phyloP scores from a whole-genome alignment of 1,139 yeast species.

The Geotrichum candidum region DNA sequence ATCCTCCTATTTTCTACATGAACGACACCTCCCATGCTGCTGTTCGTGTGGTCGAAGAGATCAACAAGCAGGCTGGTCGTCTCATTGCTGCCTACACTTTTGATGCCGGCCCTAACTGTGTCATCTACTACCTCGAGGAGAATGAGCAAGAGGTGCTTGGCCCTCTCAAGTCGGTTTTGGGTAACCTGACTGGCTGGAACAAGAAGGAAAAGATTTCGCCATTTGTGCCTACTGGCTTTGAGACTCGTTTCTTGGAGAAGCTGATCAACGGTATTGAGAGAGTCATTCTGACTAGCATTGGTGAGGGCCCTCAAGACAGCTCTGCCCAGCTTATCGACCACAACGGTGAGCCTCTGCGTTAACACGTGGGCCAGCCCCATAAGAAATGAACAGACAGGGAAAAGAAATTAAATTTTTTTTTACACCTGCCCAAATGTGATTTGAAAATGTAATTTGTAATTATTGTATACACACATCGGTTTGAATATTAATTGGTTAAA shows the following conservation, averaged over 20 bases:
- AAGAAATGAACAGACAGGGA: background rate
- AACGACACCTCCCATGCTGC: conserved; percentile 91
- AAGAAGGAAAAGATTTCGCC: conserved; percentile 37
- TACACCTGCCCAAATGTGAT: background rate
- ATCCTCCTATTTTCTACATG: conserved; percentile 91
- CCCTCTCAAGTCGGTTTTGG: conserved; percentile 40
- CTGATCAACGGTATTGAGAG: conserved; percentile 68
- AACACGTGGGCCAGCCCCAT: background rate
- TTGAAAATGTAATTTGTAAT: background rate
- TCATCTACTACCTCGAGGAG: conserved; percentile 72
- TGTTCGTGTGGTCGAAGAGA: conserved; percentile 71
- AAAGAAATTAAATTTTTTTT: background rate
- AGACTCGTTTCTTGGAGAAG: conserved; percentile 44
- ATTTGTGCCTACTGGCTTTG: conserved; percentile 35
- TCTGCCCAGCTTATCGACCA: conserved; percentile 8
- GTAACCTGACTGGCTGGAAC: conserved; percentile 67
- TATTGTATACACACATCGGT: background rate
- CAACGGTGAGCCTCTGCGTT: conserved; percentile 14
- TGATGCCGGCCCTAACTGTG: conserved; percentile 99
- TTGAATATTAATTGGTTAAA: background rate
- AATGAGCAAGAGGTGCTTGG: conserved; percentile 58
- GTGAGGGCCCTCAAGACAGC: conserved; percentile 60
- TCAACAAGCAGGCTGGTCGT: conserved; percentile 58
- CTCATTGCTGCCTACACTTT: conserved; percentile 90
- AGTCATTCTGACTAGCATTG: conserved; percentile 77